Evolutionary conservation across 1,139 yeast genomes (phyloP), one percentile per base, ranked within the genome.

Genomic region (Saccharomycopsis hybrid): DNA sequence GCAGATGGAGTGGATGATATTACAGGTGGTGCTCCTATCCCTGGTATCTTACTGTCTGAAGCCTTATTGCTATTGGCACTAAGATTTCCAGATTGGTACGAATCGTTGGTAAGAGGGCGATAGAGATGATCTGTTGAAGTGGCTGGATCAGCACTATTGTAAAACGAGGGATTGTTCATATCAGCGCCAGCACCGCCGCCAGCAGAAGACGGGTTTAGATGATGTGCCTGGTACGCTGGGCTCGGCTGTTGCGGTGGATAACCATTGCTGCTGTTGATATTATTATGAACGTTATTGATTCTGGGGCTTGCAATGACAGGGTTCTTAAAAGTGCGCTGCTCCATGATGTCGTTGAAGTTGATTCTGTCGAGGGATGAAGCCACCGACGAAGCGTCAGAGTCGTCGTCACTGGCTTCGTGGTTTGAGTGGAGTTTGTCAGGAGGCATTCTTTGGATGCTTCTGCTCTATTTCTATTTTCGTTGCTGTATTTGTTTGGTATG

Each of bases 261-360:
- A 36, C 9, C 24, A 36, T 36, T 36, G 24, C 39, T 36, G 18
- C 18, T 18, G 18, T 18, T 18, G 18, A 18, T 18, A 18, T 18
- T 18, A 18, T 18, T 18, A 18, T 18, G 18, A 18, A 18, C 18
- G 18, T 18, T 18, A 18, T 18, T 18, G n/a, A 36, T 11, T 7
- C 39, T 7, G 7, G 45, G 8, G 31, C 44, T 31, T 8, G 30
- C 8, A 25, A n/a, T 31, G 9, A 5, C 18, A 11, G 48, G 43
- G 18, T 18, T 11, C n/a, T 43, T 43, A 37, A 46, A 46, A 8
- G 24, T 7, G 5, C 50, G 52, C 13, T 37, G 41, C 13, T 49
- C 49, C 43, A 49, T 49, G 27, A 49, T 30, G 33, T 49, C 46
- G 33, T 41, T 46, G 32, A 49, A 24, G 24, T 49, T 46, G 30